Percentiles rank a stretch among this genome's conserved stretches.
phyloP scores from a whole-genome alignment of 1,284 basidiomycete genomes.

The Microbotryum violaceum region DNA sequence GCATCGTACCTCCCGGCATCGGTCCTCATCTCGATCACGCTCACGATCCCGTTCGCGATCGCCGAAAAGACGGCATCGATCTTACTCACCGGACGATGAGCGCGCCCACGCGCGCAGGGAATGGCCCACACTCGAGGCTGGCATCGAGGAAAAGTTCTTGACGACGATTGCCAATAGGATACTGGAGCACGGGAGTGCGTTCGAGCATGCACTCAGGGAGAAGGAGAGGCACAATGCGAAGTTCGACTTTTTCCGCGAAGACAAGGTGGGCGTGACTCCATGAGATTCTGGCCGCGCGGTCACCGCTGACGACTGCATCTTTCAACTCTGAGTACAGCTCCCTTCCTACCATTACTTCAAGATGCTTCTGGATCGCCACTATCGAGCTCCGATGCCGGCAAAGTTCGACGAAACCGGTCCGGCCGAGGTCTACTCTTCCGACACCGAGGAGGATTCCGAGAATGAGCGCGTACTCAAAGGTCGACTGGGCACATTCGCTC shows the following conservation, averaged over 20 bases:
- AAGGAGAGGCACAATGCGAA: conserved; percentile 71
- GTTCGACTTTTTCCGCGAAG: conserved; percentile 67
- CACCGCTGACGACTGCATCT: background rate
- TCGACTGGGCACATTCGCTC: conserved; percentile 63
- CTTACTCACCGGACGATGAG: conserved; percentile 13
- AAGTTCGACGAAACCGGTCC: conserved; percentile 79
- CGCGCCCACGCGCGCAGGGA: conserved; percentile 36
- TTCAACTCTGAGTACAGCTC: conserved; percentile 48
- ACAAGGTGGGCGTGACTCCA: conserved; percentile 50
- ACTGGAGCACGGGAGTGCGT: conserved; percentile 66
- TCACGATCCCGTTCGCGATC: conserved; percentile 36
- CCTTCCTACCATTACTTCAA: conserved; percentile 73
- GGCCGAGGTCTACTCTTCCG: conserved; percentile 85
- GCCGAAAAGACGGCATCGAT: conserved; percentile 2
- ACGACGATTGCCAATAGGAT: conserved; percentile 76
- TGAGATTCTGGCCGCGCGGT: background rate
- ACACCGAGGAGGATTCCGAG: conserved; percentile 90
- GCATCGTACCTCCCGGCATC: conserved; percentile 41
- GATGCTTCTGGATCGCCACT: conserved; percentile 60
- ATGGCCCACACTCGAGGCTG: conserved; percentile 54
- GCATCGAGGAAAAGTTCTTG: conserved; percentile 67
- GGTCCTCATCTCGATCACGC: conserved; percentile 26
- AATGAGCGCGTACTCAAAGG: conserved; percentile 50
- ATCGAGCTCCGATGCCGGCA: conserved; percentile 49
- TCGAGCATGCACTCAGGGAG: conserved; percentile 65